Conservation (phyloP, 2,329 filamentous ascomycete genomes). For the Aschersonia sp. region DNA sequence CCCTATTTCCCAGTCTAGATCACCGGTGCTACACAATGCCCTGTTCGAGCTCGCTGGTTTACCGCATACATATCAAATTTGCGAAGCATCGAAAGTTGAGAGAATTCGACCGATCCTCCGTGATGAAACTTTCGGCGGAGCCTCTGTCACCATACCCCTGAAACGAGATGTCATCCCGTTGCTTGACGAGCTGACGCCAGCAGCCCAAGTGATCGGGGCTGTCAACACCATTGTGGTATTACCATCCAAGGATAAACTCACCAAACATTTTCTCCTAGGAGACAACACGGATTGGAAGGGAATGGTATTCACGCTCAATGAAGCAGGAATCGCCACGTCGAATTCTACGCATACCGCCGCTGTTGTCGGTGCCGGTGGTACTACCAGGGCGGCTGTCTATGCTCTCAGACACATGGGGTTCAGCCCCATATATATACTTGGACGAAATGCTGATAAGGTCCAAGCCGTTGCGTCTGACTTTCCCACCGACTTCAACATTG, state of each 20-base stretch:
- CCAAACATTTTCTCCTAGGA: slow-evolving; percentile 49
- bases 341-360: slow-evolving; percentile 40
- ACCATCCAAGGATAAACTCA: slow-evolving; percentile 13
- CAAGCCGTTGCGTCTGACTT: slow-evolving; percentile 56
- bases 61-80: slow-evolving; percentile 64
- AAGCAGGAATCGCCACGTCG: slow-evolving; percentile 42
- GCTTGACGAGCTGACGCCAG: slow-evolving; percentile 65
- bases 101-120: slow-evolving; percentile 53
- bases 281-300: slow-evolving; percentile 95
- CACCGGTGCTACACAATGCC: slow-evolving; percentile 78
- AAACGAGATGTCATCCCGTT: slow-evolving; percentile 78
- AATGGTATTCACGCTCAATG: slow-evolving; percentile 67
- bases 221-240: slow-evolving; percentile 82
- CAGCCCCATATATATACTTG: slow-evolving; percentile 74
- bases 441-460: slow-evolving; percentile 58
- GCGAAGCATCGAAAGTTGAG: slow-evolving; percentile 56
- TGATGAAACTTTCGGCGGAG: slow-evolving; percentile 69
- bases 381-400: slow-evolving; percentile 80
- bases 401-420: slow-evolving; percentile 75
- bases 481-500: slow-evolving; percentile 56
- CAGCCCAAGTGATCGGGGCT: slow-evolving; percentile 74
- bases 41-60: slow-evolving; percentile 66
- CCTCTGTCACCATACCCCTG: slow-evolving; percentile 88
- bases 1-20: slow-evolving; percentile 70
- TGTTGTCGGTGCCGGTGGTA: slow-evolving; percentile 84